A percentile compares a stretch with the other conserved stretches of the same genome.
These are phyloP conservation scores for Fusarium papillatum DNA, from an alignment of 2,329 filamentous ascomycete genomes.

Conservation along the genomic window DNA sequence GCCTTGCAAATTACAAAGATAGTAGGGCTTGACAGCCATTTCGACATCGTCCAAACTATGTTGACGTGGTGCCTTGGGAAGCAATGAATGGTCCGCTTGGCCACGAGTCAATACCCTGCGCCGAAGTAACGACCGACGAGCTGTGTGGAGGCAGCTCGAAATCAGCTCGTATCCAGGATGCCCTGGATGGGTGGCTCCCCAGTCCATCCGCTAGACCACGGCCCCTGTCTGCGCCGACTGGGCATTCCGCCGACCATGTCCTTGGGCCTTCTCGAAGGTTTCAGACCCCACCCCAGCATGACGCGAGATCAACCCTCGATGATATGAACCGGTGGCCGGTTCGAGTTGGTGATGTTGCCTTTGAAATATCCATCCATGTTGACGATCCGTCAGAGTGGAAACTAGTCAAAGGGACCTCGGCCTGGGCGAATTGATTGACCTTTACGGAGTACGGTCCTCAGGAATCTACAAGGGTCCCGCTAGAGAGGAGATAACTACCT, in stretches of 20 bases:
- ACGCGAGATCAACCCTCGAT: slow-evolving; percentile 44
- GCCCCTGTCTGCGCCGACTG: slow-evolving; percentile 38
- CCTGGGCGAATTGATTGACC: slow-evolving; percentile 22
- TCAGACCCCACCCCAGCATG: slow-evolving; percentile 42
- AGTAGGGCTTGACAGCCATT: slow-evolving; percentile 25
- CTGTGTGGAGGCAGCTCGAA: slow-evolving; percentile 35
- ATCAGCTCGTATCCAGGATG: slow-evolving; percentile 41
- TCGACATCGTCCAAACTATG: slow-evolving; percentile 18
- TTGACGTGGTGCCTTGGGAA: slow-evolving; percentile 24
- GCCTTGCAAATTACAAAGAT: slow-evolving; percentile 26
- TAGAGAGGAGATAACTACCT: slow-evolving; percentile 11
- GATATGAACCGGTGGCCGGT: slow-evolving; percentile 40
- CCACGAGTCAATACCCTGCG: slow-evolving; percentile 42
- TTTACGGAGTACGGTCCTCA: slow-evolving; percentile 6
- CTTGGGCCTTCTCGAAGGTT: slow-evolving; percentile 49
- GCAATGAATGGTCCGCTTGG: slow-evolving; percentile 37
- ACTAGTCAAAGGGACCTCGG: slow-evolving; percentile 28
- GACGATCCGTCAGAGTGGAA: slow-evolving; percentile 38
- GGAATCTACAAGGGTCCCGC: slow-evolving; percentile 5
- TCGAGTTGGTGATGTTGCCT: slow-evolving; percentile 31
- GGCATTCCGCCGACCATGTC: slow-evolving; percentile 47
- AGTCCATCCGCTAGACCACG: slow-evolving; percentile 32
- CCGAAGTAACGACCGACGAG: slow-evolving; percentile 34
- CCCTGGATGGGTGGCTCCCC: slow-evolving; percentile 20
- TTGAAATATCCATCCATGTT: slow-evolving; percentile 39